Evolutionary conservation across 306 rosid genomes (phyloP).

Genomic region (Quercus ilex): DNA sequence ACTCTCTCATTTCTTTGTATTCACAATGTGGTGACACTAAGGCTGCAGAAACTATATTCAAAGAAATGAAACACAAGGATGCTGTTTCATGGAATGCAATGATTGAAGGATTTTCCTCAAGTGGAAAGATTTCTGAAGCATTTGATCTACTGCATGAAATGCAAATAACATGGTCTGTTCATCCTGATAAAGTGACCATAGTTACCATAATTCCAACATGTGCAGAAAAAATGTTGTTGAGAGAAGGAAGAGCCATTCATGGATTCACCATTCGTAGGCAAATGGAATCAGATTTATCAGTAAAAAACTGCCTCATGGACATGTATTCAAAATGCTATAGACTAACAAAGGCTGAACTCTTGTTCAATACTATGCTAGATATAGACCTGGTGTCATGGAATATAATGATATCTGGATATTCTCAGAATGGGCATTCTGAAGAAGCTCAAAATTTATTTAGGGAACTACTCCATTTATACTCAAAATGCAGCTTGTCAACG

Average conservation of each 20-base stretch:
- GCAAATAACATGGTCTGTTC: conserved; percentile 32
- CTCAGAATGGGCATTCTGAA: conserved; percentile 34
- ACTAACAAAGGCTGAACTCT: conserved; percentile 34
- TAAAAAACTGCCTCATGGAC: conserved; percentile 43
- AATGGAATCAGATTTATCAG: conserved; percentile 24
- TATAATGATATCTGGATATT: conserved; percentile 62
- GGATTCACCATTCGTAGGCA: conserved; percentile 42
- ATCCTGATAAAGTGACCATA: conserved; percentile 40
- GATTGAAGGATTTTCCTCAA: conserved; percentile 51
- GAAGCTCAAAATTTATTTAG: conserved; percentile 45
- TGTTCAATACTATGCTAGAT: conserved; percentile 36
- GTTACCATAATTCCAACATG: conserved; percentile 34
- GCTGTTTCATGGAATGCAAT: conserved; percentile 56
- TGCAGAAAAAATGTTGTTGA: conserved; percentile 33
- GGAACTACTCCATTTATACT: conserved; percentile 26
- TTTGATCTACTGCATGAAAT: conserved; percentile 46
- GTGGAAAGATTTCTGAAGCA: conserved; percentile 33
- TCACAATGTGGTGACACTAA: conserved; percentile 29
- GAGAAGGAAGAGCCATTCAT: conserved; percentile 51
- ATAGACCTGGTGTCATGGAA: conserved; percentile 61
- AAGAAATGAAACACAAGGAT: conserved; percentile 37
- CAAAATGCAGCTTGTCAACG: conserved; percentile 37
- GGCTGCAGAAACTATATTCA: conserved; percentile 39
- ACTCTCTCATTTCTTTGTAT: conserved; percentile 58
- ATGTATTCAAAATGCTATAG: conserved; percentile 48